Evolutionary conservation across 2,329 filamentous ascomycete species (phyloP), one percentile per base, ranked within the genome.

Genomic region (Epichloe uncinata): DNA sequence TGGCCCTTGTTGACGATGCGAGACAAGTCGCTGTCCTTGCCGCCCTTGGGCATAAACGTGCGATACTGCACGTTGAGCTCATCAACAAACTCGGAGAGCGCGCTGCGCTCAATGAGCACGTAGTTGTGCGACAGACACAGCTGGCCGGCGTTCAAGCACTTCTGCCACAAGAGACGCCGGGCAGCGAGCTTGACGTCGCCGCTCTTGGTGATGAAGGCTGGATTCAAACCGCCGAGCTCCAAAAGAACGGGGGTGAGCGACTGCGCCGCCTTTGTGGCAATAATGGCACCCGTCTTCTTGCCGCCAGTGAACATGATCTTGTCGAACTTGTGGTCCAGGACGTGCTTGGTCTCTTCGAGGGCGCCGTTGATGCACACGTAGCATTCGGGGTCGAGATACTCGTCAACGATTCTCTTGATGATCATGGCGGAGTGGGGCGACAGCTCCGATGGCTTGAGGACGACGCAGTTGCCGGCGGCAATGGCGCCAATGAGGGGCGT

Each of bases 301-400:
- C 81, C 83, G 49, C 93, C 93, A 1, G 93, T 98, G 72, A 95
- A 98, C 73, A 93, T 90, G 61, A 98, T 94, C 77, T 96, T 97
- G 71, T 94, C 90, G 84, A 90, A 98, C 66, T 91, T 91, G 71
- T 89, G 80, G 51, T 91, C 81, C 35, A 98, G 77, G 42, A 97
- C 71, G 12, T 81, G 82, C 43, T 85, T 87, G 4, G 85, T 89
- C 73, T 95, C 88, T 4, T 83, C 75, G 18, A 95, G 69, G 30
- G 73, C 82, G 53, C 93, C 93, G 64, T 96, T 93, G 57, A 96
- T 73, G 52, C 88, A 78, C 36, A 73, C 71, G 68, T 88, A 96
- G 58, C 82, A 83, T 15, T 80, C 78, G 2, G 81, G 78, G 63
- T 97, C 93, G 48, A 98, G 81, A 38, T 78, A 77, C 40, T 79